These are phyloP conservation scores for Rubia yunnanensis DNA, from an alignment of 257 asterid species.

Conservation along the genomic window DNA sequence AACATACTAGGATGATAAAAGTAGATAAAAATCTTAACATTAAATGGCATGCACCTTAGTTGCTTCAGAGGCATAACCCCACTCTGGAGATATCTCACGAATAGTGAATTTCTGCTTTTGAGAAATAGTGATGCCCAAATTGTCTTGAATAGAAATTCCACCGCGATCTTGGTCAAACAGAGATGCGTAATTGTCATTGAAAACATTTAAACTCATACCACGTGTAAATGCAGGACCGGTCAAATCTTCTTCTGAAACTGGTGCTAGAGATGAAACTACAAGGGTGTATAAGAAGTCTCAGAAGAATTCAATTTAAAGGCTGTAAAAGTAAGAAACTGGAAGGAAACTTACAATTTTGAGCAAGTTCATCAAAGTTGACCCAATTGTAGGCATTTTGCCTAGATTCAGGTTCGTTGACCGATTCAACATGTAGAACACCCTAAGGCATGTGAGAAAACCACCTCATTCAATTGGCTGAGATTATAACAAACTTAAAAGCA, in stretches of 20 bases:
- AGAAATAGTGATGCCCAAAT: conserved; percentile 41
- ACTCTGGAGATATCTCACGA: conserved; percentile 78
- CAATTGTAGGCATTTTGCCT: conserved; percentile 18
- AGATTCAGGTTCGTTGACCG: conserved; percentile 11
- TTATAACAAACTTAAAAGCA: not conserved
- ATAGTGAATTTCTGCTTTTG: conserved; percentile 73
- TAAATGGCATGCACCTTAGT: conserved; percentile 50
- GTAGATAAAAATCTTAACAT: conserved; percentile 2
- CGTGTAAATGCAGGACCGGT: conserved; percentile 32
- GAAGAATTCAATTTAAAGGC: conserved; percentile 7
- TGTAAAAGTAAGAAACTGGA: conserved; percentile 1
- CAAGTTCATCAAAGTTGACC: conserved; percentile 22
- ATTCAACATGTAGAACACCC: conserved; percentile 19
- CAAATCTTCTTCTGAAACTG: conserved; percentile 31
- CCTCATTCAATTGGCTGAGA: conserved; percentile 1
- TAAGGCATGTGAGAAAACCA: conserved; percentile 10
- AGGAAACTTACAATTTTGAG: conserved; percentile 37
- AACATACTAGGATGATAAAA: not conserved
- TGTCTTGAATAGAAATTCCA: conserved; percentile 41
- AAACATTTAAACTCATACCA: conserved; percentile 23
- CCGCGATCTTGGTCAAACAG: conserved; percentile 45
- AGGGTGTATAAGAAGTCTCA: conserved; percentile 16
- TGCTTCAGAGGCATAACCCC: conserved; percentile 78
- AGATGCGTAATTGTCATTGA: conserved; percentile 28
- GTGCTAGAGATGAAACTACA: conserved; percentile 19